Conservation (phyloP, 108 stramenopile species). For the Aurantiochytrium sp. region DNA sequence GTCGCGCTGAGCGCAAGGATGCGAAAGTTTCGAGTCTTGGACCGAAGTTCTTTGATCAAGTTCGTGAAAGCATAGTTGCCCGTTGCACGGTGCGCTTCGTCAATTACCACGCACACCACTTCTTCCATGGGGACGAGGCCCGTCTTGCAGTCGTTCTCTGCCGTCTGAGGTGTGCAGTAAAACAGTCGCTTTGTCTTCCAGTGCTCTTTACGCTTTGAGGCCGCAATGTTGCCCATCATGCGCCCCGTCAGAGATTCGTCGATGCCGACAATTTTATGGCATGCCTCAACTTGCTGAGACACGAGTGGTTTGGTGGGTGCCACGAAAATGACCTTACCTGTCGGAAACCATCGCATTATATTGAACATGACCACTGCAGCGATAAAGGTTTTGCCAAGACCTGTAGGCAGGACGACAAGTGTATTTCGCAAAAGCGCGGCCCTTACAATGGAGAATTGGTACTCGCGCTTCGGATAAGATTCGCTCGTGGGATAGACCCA, state of each 20-base stretch:
- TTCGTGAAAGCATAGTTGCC: constrained; percentile 80
- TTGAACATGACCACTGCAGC: constrained; percentile 98
- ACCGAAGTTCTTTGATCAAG: constrained; percentile 48
- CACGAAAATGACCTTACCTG: constrained; percentile 45
- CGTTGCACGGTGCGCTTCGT: constrained; percentile 89
- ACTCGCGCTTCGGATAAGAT: constrained; percentile 65
- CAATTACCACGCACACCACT: constrained; percentile 83
- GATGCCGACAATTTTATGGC: constrained; percentile 71
- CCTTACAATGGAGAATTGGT: constrained; percentile 69
- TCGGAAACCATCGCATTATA: constrained; percentile 69
- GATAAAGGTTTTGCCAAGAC: constrained; percentile 95
- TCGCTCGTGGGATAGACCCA: constrained; percentile 78
- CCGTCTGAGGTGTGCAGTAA: constrained; percentile 92
- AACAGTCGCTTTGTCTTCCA: constrained; percentile 74
- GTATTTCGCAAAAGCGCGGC: constrained; percentile 75
- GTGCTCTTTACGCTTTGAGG: constrained; percentile 25
- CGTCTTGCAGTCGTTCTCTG: constrained; percentile 73
- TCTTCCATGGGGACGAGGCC: constrained; percentile 40
- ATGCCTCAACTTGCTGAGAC: constrained; percentile 84
- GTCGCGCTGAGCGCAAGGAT: constrained; percentile 82
- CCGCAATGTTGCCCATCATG: constrained; percentile 53
- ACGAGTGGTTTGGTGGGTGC: constrained; percentile 94
- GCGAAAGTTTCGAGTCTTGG: constrained; percentile 40
- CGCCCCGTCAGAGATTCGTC: constrained; percentile 66
- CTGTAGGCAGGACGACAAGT: constrained; percentile 87